Percentiles rank a stretch among this genome's conserved stretches.
phyloP scores from a whole-genome alignment of 2,329 filamentous ascomycete genomes.

The Cladosporium sp. region DNA sequence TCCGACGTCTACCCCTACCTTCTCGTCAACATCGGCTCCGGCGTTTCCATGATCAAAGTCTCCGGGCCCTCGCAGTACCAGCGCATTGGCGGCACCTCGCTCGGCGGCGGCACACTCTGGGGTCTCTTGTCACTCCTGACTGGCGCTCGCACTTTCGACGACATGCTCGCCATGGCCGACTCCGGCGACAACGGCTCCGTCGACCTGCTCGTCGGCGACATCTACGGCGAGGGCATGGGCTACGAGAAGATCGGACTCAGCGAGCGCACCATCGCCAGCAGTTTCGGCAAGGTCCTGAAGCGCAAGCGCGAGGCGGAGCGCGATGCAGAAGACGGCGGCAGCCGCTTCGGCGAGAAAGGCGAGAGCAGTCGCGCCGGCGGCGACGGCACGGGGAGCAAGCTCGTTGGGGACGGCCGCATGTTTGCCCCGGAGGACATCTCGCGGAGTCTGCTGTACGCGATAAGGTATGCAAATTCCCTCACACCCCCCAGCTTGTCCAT shows the following conservation, averaged over 20 bases:
- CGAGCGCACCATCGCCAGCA: conserved; percentile 89
- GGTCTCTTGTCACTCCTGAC: conserved; percentile 86
- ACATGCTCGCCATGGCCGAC: conserved; percentile 90
- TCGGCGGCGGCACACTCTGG: conserved; percentile 97
- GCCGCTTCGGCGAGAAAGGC: conserved; percentile 41
- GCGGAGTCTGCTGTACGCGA: conserved; percentile 84
- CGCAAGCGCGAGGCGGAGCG: conserved; percentile 80
- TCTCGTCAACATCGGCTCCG: conserved; percentile 95
- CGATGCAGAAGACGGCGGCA: conserved; percentile 66
- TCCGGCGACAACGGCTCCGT: conserved; percentile 86
- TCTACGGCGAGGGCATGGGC: conserved; percentile 93
- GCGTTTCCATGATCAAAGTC: conserved; percentile 95
- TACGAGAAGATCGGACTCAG: conserved; percentile 96
- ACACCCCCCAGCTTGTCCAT: neutral
- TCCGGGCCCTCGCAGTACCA: conserved; percentile 80
- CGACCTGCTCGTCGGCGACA: conserved; percentile 95
- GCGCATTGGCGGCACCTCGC: conserved; percentile 87
- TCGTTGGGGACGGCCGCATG: conserved; percentile 38
- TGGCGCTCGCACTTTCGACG: conserved; percentile 90
- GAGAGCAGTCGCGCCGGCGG: conserved; percentile 18
- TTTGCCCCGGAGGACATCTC: conserved; percentile 84
- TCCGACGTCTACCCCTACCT: conserved; percentile 93
- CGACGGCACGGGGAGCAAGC: conserved; percentile 27
- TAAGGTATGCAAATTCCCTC: conserved; percentile 46
- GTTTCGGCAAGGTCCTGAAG: conserved; percentile 93